These are phyloP conservation scores for Solioccasus polychromus DNA, from an alignment of 768 basidiomycete species.

Conservation along the genomic window DNA sequence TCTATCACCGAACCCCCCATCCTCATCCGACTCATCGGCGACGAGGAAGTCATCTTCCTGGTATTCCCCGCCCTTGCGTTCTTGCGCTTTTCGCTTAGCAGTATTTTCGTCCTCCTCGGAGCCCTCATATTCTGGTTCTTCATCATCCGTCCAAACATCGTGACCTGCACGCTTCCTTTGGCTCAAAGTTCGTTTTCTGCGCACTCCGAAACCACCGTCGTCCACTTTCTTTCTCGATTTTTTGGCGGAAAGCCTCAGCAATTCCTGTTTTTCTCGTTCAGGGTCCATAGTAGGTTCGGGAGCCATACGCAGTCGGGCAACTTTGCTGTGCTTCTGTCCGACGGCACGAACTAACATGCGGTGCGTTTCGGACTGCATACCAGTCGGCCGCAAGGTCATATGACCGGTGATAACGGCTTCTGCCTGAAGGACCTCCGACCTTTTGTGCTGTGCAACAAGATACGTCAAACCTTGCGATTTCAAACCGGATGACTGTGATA, in stretches of 20 bases:
- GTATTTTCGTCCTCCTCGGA: constrained; percentile 55
- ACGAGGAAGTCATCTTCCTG: constrained; percentile 86
- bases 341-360: constrained; percentile 85
- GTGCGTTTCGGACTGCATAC: constrained; percentile 89
- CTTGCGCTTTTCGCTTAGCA: constrained; percentile 43
- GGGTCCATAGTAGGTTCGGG: constrained; percentile 77
- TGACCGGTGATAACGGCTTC: constrained; percentile 81
- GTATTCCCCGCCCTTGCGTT: constrained; percentile 66
- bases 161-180: constrained; percentile 39
- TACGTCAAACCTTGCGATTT: constrained; percentile 81
- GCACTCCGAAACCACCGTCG: constrained; percentile 45
- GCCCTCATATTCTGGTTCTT: constrained; percentile 54
- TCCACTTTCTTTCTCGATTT: constrained; percentile 61
- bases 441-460: constrained; percentile 86
- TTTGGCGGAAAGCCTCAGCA: constrained; percentile 60
- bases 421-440: constrained; percentile 80
- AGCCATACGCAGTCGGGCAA: constrained; percentile 74
- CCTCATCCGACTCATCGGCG: constrained; percentile 72
- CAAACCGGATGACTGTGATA: constrained; percentile 35
- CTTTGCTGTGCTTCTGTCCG: constrained; percentile 80
- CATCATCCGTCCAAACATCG: constrained; percentile 68
- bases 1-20: constrained; percentile 39
- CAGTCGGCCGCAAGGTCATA: constrained; percentile 81
- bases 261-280: constrained; percentile 67
- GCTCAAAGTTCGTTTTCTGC: constrained; percentile 47